Conservation (phyloP, 441 rosid genomes). For the Gossypium schwendimanii region DNA sequence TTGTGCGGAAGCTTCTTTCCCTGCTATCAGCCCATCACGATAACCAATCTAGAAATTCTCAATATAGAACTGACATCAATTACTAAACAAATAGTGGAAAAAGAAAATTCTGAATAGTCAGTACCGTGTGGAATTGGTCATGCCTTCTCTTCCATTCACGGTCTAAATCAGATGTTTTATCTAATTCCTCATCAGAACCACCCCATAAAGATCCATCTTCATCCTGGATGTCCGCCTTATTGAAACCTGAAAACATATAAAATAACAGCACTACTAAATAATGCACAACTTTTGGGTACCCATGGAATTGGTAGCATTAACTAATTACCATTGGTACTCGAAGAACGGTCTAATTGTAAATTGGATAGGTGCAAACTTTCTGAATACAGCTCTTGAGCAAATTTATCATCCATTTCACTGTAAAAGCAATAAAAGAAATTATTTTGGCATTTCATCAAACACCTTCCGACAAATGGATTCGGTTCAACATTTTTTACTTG, state of each 20-base stretch:
- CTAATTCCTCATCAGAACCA: conserved; percentile 37
- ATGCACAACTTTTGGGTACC: not conserved
- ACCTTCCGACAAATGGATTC: not conserved
- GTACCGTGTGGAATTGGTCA: conserved; percentile 43
- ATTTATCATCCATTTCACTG: conserved; percentile 34
- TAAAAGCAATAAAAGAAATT: not conserved
- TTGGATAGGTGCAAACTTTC: conserved; percentile 33
- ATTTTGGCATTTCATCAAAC: conserved; percentile 6
- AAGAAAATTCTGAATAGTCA: not conserved
- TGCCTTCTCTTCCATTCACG: conserved; percentile 43
- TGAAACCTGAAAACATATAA: not conserved
- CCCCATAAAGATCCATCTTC: conserved; percentile 39
- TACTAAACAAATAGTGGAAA: not conserved
- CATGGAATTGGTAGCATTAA: not conserved
- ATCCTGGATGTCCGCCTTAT: conserved; percentile 19
- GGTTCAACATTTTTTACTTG: not conserved
- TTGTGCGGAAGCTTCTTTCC: conserved; percentile 66
- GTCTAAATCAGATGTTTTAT: conserved; percentile 30
- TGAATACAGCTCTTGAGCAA: conserved; percentile 29
- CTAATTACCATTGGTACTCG: conserved; percentile 12
- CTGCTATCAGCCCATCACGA: conserved; percentile 67
- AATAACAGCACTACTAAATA: not conserved
- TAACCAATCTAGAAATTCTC: conserved; percentile 52
- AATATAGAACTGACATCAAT: conserved; percentile 1
- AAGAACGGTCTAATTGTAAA: conserved; percentile 16